Base-by-base conservation (phyloP, 768 basidiomycete species). In the Hygrocybe coccinea region DNA sequence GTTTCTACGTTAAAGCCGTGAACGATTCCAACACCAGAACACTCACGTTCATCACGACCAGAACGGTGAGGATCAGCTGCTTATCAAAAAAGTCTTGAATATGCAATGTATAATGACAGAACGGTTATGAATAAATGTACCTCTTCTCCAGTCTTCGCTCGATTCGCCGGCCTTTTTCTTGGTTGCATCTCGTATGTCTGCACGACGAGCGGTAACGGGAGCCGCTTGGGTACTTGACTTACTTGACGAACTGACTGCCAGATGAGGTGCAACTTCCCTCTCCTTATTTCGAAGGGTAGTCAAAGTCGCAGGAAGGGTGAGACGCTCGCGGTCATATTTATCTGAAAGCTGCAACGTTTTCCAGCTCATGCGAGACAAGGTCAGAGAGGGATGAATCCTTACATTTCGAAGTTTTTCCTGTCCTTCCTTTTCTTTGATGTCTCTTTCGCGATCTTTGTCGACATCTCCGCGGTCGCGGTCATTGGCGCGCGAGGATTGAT, bases 141-240 rank as follows among this genome's bases (percentile, higher is more conserved):
- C 87, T 82, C 87, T 79, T 66, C 90, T 79, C 90, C 90, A 93
- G 64, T 93, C 90, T 62, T 91, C 88, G 62, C 82, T 84, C 22
- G 75, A 76, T 67, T 91, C 90, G 36, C 84, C 87, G 43, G 77
- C 76, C 69, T 86, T 86, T 73, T 84, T 85, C 74, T 82, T 87
- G 44, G 72, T 64, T 53, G 73, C 59, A 25, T 90, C 88, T 63
- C 84, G 76, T 24, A 74, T 72, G 56, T 89, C 87, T 47, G 74
- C 68, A 47, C 81, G 72, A 54, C 87, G 79, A 49, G 79, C 71
- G 39, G 79, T 62, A 29, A 72, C 65, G 52, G 74, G 63, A 4
- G 74, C 62, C 21, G 66, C 50, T 51, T 74, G 69, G 17, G 66
- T 46, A 45, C 71, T 64, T 35, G 77, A 67, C 57, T 80, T 73